Conservation (phyloP, 768 basidiomycete genomes). For the Leccinum boreale region DNA sequence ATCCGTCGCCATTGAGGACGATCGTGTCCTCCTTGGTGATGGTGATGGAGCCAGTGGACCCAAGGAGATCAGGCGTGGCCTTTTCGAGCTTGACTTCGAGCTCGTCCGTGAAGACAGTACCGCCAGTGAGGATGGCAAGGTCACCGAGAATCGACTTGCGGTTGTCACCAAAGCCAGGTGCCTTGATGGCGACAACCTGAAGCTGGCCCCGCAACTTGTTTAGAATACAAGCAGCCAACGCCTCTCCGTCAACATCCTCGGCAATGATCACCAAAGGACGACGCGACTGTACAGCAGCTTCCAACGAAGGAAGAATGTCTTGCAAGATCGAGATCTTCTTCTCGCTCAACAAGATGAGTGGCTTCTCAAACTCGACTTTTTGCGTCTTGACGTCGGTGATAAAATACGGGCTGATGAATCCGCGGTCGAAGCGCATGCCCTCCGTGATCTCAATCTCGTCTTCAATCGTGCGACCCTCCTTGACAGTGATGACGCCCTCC, state of each 20-base stretch:
- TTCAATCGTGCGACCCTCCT: constrained; percentile 96
- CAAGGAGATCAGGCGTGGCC: constrained; percentile 84
- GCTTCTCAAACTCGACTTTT: constrained; percentile 97
- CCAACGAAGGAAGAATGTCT: constrained; percentile 92
- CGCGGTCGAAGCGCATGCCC: constrained; percentile 99
- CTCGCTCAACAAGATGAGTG: constrained; percentile 87
- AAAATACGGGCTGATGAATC: constrained; percentile 97
- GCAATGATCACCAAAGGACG: constrained; percentile 96
- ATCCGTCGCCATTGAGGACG: constrained; percentile 88
- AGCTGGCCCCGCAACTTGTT: constrained; percentile 99
- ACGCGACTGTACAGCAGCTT: constrained; percentile 73
- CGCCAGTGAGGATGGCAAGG: constrained; percentile 94
- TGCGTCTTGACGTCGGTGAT: constrained; percentile 97
- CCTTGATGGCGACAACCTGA: constrained; percentile 91
- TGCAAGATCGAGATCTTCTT: constrained; percentile 97
- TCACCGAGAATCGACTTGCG: constrained; percentile 98
- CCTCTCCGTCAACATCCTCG: constrained; percentile 97
- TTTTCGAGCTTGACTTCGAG: constrained; percentile 97
- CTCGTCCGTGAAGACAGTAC: constrained; percentile 95
- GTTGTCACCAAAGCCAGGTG: constrained; percentile 98
- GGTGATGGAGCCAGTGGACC: constrained; percentile 86
- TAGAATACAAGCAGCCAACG: constrained; percentile 94
- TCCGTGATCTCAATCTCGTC: constrained; percentile 99
- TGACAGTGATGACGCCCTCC: constrained; percentile 99
- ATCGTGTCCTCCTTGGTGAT: constrained; percentile 99